Evolutionary conservation across 73 alveolate species (phyloP), one percentile per base, ranked within the genome.

Genomic region (Paramecium biaurelia): DNA sequence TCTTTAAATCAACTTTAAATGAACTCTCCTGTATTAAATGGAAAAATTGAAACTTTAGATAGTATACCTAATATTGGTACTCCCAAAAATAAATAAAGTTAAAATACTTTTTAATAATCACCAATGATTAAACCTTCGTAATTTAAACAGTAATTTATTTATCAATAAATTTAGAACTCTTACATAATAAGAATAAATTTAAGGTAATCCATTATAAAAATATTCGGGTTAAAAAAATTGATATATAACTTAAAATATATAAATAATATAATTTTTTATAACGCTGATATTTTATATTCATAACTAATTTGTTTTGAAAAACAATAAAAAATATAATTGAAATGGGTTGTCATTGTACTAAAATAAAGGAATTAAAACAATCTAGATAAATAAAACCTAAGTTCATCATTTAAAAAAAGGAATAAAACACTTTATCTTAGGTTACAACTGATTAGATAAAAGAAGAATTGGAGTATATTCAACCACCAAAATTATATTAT

Each of bases 41-140:
- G 86, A 70, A 70, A 35, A 32, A 28, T 9, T 11, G 86, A 70
- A 8, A 32, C 86, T 14, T 9, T 32, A 11, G 86, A 70, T 35
- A 70, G 86, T 70, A 70, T 70, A 32, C 86, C 86, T 15, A 70
- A 70, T 70, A 70, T 70, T 14, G 86, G 86, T 5, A 32, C 86
- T 8, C 86, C 86, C 5, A 32, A 70, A 35, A 70, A 28, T 28
- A 58, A 58, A 20, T 2, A 10, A 58, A 7, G 42, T 7, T 28
- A 42, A 76, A 38, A 21, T 2, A 7, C 6, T 38, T 76, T 76
- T 41, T 15, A 32, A 18, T 21, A 57, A 20, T 38, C 70, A 15
- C 89, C 89, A n/a, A 21, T 38, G 70, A 18, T 76, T 28, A 76
- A 76, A 42, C 89, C 70, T 21, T 76, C 89, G 5, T 12, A 42